Conservation (phyloP, 1,284 basidiomycete genomes). For the Malassezia furfur region DNA sequence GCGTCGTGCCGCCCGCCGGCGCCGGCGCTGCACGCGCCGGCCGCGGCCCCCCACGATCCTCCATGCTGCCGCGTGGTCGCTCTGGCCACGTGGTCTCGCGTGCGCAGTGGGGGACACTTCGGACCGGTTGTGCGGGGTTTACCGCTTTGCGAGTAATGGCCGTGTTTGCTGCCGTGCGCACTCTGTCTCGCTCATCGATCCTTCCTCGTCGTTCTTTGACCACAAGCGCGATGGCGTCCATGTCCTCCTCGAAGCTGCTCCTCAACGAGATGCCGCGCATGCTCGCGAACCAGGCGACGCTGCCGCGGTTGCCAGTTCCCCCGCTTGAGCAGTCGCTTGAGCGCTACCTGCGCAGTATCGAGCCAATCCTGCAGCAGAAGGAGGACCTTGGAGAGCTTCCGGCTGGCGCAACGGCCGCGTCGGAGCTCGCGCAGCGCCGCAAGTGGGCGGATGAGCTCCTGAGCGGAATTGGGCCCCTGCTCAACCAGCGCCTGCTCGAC, state of each 20-base stretch:
- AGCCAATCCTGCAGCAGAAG: constrained; percentile 62
- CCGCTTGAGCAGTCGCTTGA: constrained; percentile 66
- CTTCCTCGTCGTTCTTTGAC: not conserved
- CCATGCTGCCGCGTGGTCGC: not conserved
- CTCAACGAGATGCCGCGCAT: not conserved
- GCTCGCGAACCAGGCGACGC: constrained; percentile 20
- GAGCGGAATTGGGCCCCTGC: constrained; percentile 59
- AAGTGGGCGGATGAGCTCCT: constrained; percentile 67
- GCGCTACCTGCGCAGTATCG: constrained; percentile 67
- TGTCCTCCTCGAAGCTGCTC: not conserved
- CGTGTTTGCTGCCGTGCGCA: not conserved
- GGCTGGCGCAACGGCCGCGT: constrained; percentile 52
- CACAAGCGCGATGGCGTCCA: not conserved
- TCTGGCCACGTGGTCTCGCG: not conserved
- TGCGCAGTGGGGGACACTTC: not conserved
- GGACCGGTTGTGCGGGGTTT: not conserved
- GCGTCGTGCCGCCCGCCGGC: not conserved
- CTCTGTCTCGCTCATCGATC: not conserved
- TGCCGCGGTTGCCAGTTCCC: constrained; percentile 75
- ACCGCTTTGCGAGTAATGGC: not conserved
- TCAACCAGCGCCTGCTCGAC: constrained; percentile 73
- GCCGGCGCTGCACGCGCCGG: not conserved
- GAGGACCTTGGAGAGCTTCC: constrained; percentile 54
- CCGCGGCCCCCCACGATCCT: not conserved
- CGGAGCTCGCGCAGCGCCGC: constrained; percentile 58